Base-by-base conservation (phyloP, 495 filamentous ascomycete genomes). In the Penicillium silybi region DNA sequence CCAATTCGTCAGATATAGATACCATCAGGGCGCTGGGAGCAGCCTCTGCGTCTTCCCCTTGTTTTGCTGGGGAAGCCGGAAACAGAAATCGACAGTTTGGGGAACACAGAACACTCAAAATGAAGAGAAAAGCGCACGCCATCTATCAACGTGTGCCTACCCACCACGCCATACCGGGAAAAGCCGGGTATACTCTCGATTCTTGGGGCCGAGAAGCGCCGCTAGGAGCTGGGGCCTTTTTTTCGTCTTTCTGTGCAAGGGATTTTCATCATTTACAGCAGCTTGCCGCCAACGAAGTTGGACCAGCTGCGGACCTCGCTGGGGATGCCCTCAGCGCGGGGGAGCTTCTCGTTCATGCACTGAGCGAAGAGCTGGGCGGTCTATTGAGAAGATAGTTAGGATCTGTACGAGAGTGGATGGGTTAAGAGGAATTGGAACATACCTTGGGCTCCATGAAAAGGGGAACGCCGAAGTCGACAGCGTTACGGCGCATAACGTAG, bases 391-490 rank as follows among this genome's bases (percentile, higher is more conserved):
- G 22, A 55, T 17, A n/a, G 13, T 51, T 44, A 51, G 48, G 7
- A 51, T 26, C 19, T 19, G 4, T 18, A 13, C 19, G 18, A 15
- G 25, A 17, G 11, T 19, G 13, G 16, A 23, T 10, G 10, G 11
- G 1, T 17, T 22, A 4, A n/a, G 10, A 39, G 7, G 8, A 37
- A 17, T 11, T 11, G 17, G 13, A 53, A 51, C 85, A 78, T 77
- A 96, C 92, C 88, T 93, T 95, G 18, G 93, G 92, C 74, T 98
- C 93, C 92, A 97, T 97, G 71, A 97, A 98, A 53, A 97, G 77
- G 34, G 93, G 93, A 19, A 97, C 91, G 49, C 92, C 91, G 68
- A 98, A 98, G 74, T 98, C 93, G 38, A 98, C 95, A 15, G 92
- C 93, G 65, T 98, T 96, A 61, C 95, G 84, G 58, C 93, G 84